These are phyloP conservation scores for Zygnema cylindricum DNA, from an alignment of 139 green algal species.

Conservation along the genomic window DNA sequence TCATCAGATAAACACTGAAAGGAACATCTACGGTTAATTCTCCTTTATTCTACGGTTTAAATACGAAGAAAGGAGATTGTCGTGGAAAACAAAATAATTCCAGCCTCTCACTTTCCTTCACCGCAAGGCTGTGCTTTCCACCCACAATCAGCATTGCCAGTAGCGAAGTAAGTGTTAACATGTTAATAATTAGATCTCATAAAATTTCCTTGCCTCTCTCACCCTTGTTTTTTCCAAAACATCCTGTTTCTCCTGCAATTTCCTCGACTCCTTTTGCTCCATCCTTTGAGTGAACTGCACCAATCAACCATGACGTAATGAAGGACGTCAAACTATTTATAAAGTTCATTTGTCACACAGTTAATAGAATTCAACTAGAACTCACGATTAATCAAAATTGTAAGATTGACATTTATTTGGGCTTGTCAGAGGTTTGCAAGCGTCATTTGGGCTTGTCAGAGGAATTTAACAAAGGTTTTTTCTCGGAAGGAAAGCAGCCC, in stretches of 20 bases:
- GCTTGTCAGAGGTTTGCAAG: no score
- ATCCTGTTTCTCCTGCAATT: neutral
- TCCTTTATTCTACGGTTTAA: no score
- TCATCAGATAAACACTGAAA: neutral
- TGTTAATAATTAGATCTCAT: neutral
- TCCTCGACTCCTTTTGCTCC: neutral
- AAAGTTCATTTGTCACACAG: no score
- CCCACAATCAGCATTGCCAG: neutral
- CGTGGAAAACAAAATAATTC: neutral
- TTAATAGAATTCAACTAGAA: no score
- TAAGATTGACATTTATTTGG: no score
- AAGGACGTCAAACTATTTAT: no score
- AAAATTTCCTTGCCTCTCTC: neutral
- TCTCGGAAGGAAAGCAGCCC: no score
- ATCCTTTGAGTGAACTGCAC: constrained; percentile 1
- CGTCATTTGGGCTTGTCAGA: no score
- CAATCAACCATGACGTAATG: neutral
- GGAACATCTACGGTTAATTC: neutral
- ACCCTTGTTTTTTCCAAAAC: neutral
- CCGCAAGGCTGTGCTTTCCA: neutral
- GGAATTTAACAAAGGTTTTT: no score
- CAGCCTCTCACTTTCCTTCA: no score
- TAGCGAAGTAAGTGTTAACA: neutral
- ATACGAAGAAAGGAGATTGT: neutral
- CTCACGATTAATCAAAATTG: no score